Percentiles rank a stretch among this genome's conserved stretches.
Conservation (phyloP, 2,329 filamentous ascomycete species). For the Calonectria hongkongensis region DNA sequence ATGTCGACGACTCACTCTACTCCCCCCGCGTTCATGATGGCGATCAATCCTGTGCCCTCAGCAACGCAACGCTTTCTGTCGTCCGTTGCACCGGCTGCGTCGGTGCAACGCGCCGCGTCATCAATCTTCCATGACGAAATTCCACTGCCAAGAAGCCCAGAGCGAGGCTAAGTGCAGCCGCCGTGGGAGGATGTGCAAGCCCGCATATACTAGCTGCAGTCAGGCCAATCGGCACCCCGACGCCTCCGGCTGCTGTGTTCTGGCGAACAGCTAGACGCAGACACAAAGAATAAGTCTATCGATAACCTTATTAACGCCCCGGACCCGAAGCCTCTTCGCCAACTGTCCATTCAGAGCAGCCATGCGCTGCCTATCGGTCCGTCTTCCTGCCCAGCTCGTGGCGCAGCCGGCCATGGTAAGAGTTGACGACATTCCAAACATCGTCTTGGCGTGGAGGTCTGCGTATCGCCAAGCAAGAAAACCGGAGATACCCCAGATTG, state of each 20-base stretch:
- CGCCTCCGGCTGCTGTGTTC: conserved; percentile 14
- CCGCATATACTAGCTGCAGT: neutral
- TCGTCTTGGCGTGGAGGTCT: conserved; percentile 5
- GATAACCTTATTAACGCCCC: conserved; percentile 48
- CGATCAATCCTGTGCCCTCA: conserved; percentile 1
- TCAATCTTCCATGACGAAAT: conserved; percentile 34
- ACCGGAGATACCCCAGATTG: neutral
- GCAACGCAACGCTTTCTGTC: conserved; percentile 3
- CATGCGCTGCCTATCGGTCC: conserved; percentile 26
- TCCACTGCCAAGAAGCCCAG: conserved; percentile 24
- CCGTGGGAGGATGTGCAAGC: conserved; percentile 20
- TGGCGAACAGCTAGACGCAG: neutral
- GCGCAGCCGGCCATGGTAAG: conserved; percentile 11
- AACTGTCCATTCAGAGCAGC: neutral
- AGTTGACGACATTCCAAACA: conserved; percentile 33
- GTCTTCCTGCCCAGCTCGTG: conserved; percentile 1
- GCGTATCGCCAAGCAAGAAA: neutral
- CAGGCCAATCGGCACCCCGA: conserved; percentile 12
- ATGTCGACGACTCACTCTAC: neutral
- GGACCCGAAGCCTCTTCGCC: conserved; percentile 2
- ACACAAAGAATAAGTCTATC: conserved; percentile 47
- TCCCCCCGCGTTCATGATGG: neutral
- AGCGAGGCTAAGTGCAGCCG: conserved; percentile 46
- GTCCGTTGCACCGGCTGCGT: conserved; percentile 12
- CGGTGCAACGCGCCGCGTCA: conserved; percentile 23